These are phyloP conservation scores for Nematodospora valgi DNA, from an alignment of 805 yeast genomes.

Conservation along the genomic window DNA sequence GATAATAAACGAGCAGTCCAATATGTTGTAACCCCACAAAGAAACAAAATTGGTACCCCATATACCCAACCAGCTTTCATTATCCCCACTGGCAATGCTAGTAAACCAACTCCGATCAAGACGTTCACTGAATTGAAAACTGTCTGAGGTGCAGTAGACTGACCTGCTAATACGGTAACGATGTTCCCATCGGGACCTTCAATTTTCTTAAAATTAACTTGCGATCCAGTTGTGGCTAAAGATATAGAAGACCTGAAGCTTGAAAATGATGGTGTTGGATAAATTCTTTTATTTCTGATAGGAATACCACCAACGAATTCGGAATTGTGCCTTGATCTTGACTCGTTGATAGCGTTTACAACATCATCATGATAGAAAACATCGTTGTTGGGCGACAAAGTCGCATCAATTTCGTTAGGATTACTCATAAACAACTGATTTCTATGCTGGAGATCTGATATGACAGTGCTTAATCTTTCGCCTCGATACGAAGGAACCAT, in stretches of 20 bases:
- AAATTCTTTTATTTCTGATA: constrained; percentile 22
- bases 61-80: constrained; percentile 62
- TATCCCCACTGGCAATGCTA: constrained; percentile 65
- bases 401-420: constrained; percentile 7
- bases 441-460: constrained; percentile 31
- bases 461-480: constrained; percentile 57
- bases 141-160: constrained; percentile 77
- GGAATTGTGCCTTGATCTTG: constrained; percentile 29
- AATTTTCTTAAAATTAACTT: constrained; percentile 55
- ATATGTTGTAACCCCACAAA: constrained; percentile 66
- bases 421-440: constrained; percentile 16
- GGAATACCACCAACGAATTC: constrained; percentile 16
- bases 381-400: constrained; percentile 20
- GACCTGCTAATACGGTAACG: constrained; percentile 72
- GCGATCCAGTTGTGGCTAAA: constrained; percentile 40
- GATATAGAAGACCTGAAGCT: constrained; percentile 39
- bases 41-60: constrained; percentile 56
- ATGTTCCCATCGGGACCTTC: constrained; percentile 70
- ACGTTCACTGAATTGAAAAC: constrained; percentile 71
- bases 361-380: constrained; percentile 41
- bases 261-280: constrained; percentile 42
- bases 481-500: constrained; percentile 65
- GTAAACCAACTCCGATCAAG: constrained; percentile 64
- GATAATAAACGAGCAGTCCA: constrained; percentile 77
- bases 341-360: constrained; percentile 19